A percentile compares a stretch with the other conserved stretches of the same genome.
Conservation (phyloP, 2,329 filamentous ascomycete species). For the Aspergillus chevalieri region DNA sequence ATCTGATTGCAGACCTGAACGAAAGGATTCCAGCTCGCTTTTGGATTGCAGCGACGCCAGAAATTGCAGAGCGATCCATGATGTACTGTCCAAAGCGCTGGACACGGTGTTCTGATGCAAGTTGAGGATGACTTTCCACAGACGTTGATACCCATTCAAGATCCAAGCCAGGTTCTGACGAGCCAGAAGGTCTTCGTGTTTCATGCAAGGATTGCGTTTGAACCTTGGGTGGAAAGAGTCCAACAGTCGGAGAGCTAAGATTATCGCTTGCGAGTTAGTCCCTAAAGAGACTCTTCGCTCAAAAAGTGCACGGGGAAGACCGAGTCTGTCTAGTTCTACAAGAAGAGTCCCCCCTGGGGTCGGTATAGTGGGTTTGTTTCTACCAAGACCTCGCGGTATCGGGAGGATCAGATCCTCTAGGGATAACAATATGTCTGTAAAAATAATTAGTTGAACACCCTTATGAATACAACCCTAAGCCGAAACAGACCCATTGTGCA, state of each 20-base stretch:
- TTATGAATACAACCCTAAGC: background rate
- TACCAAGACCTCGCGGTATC: constrained; percentile 4
- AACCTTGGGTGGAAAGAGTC: constrained; percentile 20
- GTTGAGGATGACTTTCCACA: constrained; percentile 24
- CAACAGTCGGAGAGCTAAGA: constrained; percentile 23
- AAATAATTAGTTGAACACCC: constrained; percentile 11
- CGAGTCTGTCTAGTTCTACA: constrained; percentile 25
- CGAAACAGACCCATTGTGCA: constrained; percentile 32
- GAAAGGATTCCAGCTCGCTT: constrained; percentile 15
- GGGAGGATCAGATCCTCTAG: constrained; percentile 30
- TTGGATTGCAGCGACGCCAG: constrained; percentile 18
- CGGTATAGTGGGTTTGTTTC: constrained; percentile 20
- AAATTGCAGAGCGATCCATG: constrained; percentile 21
- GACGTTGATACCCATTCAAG: constrained; percentile 27
- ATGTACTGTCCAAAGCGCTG: constrained; percentile 12
- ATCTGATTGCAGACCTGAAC: constrained; percentile 17
- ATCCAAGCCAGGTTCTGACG: constrained; percentile 30
- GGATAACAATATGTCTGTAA: constrained; percentile 40
- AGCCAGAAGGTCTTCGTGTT: constrained; percentile 15
- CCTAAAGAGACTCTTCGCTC: constrained; percentile 20
- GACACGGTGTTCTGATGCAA: constrained; percentile 19
- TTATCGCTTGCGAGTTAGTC: constrained; percentile 19
- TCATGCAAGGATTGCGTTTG: constrained; percentile 2
- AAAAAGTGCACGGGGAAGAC: constrained; percentile 24
- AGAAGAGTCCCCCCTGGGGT: constrained; percentile 18